These are phyloP conservation scores for Fusarium sororula DNA, from an alignment of 2,329 filamentous ascomycete species.

Conservation along the genomic window DNA sequence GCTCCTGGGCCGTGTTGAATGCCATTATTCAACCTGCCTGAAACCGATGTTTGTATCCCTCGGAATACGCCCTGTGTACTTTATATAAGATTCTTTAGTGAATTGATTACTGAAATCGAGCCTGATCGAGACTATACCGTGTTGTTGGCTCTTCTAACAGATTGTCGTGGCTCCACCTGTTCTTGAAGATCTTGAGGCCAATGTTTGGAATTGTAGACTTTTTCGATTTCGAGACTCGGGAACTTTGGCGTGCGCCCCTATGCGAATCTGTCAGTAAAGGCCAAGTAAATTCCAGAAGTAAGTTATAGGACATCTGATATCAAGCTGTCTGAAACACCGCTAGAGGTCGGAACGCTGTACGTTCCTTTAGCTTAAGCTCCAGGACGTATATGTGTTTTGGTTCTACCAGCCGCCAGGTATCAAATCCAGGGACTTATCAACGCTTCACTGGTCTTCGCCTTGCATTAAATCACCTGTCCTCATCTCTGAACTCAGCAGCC, in stretches of 20 bases:
- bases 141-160: not conserved
- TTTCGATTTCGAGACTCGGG: not conserved
- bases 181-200: not conserved
- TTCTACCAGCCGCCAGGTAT: not conserved
- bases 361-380: not conserved
- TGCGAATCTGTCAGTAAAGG: not conserved
- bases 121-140: fast-evolving
- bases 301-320: no score
- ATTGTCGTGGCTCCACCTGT: no score
- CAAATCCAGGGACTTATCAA: not conserved
- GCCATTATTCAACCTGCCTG: not conserved
- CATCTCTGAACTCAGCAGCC: not conserved
- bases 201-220: not conserved
- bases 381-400: not conserved
- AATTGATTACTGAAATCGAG: not conserved
- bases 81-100: fast-evolving
- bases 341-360: not conserved
- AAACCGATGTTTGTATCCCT: not conserved
- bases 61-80: not conserved
- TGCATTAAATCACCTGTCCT: fast-evolving
- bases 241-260: not conserved
- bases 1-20: not conserved
- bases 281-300: fast-evolving
- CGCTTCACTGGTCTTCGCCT: not conserved
- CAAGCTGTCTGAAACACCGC: no score